Conservation (phyloP, 208 protist species). For the Lotmaria passim region DNA sequence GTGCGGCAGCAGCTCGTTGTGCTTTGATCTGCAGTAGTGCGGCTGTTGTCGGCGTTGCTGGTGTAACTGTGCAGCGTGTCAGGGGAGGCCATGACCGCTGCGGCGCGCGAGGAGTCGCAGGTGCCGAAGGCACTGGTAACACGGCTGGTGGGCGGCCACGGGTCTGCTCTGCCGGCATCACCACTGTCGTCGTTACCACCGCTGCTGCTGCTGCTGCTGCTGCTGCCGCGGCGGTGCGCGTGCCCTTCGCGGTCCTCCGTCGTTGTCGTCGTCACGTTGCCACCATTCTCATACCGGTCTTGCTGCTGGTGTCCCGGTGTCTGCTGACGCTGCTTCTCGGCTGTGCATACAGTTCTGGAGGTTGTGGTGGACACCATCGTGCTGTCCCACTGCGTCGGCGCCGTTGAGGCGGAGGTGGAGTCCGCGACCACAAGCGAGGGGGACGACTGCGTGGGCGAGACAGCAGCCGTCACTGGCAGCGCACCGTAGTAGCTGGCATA, state of each 20-base stretch:
- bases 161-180: no score
- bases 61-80: background rate
- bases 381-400: background rate
- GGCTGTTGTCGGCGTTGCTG: background rate
- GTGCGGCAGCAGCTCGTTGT: no score
- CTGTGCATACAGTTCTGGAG: background rate
- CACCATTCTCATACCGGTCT: no score
- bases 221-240: no score
- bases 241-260: no score
- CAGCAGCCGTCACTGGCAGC: constrained; percentile 4
- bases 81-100: background rate
- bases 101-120: background rate
- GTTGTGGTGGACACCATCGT: background rate
- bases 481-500: constrained; percentile 4
- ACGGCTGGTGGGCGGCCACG: background rate
- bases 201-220: background rate
- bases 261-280: no score
- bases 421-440: background rate
- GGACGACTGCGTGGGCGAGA: constrained; percentile 1
- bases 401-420: background rate
- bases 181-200: background rate
- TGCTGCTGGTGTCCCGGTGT: no score
- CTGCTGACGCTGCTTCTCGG: background rate
- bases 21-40: no score
- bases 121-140: background rate